phyloP scores from a whole-genome alignment of 202 grass and related monocot genomes.

The Elaeis oleifera region DNA sequence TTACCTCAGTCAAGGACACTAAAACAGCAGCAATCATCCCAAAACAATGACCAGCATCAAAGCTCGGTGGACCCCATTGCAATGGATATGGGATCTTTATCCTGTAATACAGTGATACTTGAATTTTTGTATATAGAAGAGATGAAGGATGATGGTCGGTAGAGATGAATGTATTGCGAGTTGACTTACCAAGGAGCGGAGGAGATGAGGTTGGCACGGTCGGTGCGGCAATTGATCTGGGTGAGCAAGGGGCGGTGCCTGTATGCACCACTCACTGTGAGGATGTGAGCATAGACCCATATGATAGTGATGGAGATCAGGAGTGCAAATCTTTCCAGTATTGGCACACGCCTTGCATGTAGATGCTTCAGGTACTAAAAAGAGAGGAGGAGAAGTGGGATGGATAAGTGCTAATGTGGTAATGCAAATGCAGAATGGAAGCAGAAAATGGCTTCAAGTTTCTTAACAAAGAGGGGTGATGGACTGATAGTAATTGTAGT shows the following conservation, averaged over 20 bases:
- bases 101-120: slow-evolving; percentile 25
- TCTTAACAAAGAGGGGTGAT: neutral
- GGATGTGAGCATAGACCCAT: slow-evolving; percentile 83
- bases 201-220: slow-evolving; percentile 84
- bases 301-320: slow-evolving; percentile 62
- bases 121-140: too few relatives aligned
- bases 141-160: too few relatives aligned
- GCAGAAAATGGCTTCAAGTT: neutral
- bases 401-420: neutral
- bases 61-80: slow-evolving; percentile 95
- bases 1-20: slow-evolving; percentile 88
- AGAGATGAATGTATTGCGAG: neutral
- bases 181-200: slow-evolving; percentile 71
- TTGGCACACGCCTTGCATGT: slow-evolving; percentile 47
- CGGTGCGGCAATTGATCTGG: slow-evolving; percentile 82
- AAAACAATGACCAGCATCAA: slow-evolving; percentile 86
- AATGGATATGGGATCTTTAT: slow-evolving; percentile 92
- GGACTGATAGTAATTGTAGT: neutral
- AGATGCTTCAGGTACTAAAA: slow-evolving; percentile 89
- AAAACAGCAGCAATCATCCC: slow-evolving; percentile 96
- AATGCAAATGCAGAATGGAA: neutral
- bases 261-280: slow-evolving; percentile 76
- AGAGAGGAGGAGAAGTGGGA: slow-evolving; percentile 4
- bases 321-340: slow-evolving; percentile 88
- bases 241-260: slow-evolving; percentile 53